Percentiles rank a stretch among this genome's conserved stretches.
phyloP scores from a whole-genome alignment of 1,139 yeast genomes.

The Scheffersomyces segobiensis region DNA sequence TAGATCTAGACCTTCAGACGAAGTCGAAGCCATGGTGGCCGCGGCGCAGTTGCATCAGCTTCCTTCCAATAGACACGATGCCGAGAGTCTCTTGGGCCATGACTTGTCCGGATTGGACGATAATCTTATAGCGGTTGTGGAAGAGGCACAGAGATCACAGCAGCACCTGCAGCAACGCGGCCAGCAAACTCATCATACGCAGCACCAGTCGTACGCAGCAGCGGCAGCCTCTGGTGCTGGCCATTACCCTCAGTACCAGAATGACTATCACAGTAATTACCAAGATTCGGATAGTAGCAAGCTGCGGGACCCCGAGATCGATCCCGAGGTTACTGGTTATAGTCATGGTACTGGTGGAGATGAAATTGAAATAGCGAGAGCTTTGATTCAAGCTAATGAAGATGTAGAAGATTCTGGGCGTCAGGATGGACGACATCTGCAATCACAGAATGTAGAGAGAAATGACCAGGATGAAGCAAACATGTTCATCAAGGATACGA shows the following conservation, averaged over 20 bases:
- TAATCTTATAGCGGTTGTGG: constrained; percentile 67
- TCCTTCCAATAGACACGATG: constrained; percentile 31
- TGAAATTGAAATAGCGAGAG: constrained; percentile 67
- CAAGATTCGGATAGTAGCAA: constrained; percentile 6
- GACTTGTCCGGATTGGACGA: constrained; percentile 49
- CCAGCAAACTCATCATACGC: constrained; percentile 10
- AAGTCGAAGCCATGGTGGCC: constrained; percentile 38
- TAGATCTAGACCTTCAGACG: constrained; percentile 24
- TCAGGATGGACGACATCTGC: constrained; percentile 2
- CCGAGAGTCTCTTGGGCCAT: constrained; percentile 30
- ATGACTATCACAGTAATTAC: constrained; percentile 21
- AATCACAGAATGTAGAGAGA: constrained; percentile 5
- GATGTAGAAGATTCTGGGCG: constrained; percentile 19
- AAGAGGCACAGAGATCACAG: constrained; percentile 54
- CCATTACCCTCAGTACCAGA: constrained; percentile 21
- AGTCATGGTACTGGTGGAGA: constrained; percentile 49
- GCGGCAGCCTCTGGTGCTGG: constrained; percentile 43
- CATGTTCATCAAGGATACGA: constrained; percentile 27
- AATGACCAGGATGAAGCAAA: constrained; percentile 22
- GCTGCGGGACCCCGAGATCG: constrained; percentile 32
- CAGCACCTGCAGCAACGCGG: constrained; percentile 21
- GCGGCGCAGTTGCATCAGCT: constrained; percentile 35
- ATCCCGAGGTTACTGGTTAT: constrained; percentile 59
- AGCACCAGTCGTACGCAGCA: constrained; percentile 35
- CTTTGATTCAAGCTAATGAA: constrained; percentile 62